phyloP scores from a whole-genome alignment of 495 filamentous ascomycete genomes.

The Xylaria scruposa region DNA sequence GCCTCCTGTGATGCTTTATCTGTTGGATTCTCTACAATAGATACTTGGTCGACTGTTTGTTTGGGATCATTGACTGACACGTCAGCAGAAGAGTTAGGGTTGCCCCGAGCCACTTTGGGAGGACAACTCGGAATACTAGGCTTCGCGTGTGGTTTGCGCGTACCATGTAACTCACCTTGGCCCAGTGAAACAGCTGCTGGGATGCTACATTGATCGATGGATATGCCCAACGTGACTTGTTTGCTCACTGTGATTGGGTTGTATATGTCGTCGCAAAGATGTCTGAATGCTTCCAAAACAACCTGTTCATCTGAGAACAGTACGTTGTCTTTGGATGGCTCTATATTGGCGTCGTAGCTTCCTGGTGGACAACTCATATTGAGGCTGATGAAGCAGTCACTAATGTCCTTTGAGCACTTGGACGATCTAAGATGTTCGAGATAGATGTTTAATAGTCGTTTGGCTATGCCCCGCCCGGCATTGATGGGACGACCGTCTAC shows the following conservation, averaged over 20 bases:
- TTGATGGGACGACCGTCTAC: slow-evolving; percentile 82
- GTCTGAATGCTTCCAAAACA: slow-evolving; percentile 58
- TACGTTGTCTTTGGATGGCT: slow-evolving; percentile 90
- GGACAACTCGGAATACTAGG: neutral
- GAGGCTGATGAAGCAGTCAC: slow-evolving; percentile 75
- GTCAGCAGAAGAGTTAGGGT: neutral
- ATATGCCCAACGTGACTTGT: neutral
- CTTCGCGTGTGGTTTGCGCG: neutral
- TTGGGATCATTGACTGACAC: neutral
- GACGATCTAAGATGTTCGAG: slow-evolving; percentile 28
- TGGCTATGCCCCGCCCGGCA: slow-evolving; percentile 65
- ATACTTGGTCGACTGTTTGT: neutral
- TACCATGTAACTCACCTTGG: neutral
- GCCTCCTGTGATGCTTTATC: neutral
- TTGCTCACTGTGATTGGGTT: neutral
- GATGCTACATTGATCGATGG: neutral
- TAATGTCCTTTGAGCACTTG: slow-evolving; percentile 36
- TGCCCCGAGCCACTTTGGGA: neutral
- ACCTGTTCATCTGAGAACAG: slow-evolving; percentile 69
- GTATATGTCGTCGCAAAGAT: slow-evolving; percentile 63
- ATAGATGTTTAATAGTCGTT: slow-evolving; percentile 63
- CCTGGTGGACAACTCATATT: slow-evolving; percentile 72
- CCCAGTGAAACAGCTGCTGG: neutral
- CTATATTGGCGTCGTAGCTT: slow-evolving; percentile 87
- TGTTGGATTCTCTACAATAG: neutral